Evolutionary conservation across 805 yeast species (phyloP), one percentile per base, ranked within the genome.

Genomic region (Starmera dryadoides): DNA sequence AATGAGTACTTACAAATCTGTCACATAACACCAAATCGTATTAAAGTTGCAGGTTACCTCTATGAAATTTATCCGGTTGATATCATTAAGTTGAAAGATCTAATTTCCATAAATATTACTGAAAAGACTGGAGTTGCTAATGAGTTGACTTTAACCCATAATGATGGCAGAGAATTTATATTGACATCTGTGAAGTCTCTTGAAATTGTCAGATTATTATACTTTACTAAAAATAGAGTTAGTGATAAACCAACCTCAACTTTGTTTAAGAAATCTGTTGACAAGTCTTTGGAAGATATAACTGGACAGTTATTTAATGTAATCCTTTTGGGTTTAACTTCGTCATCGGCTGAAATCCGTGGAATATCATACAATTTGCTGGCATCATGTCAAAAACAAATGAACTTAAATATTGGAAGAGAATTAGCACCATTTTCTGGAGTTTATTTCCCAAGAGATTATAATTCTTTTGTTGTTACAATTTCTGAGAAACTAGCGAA

Each of bases 171-270:
- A 15, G 58, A 53, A 16, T 42, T 75, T 23, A 62, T 71, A n/a
- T 52, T 77, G 34, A 52, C 71, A 9, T 70, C 79, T 22, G 55
- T 69, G 2, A 76, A 75, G 48, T 71, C 67, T 45, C 53, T 73
- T 39, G 91, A 83, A 48, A 80, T 84, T n/a, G 71, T 84, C 60
- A 66, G 88, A 47, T 73, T 82, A 44, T 56, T 84, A 31, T 80
- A 81, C 48, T 81, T 80, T 49, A 74, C 87, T 0, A 77, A 81
- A 39, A 77, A 78, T 16, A 69, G 75, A 51, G 59, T 66, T 20
- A 67, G 64, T 29, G 70, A 68, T 36, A 31, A 47, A 6, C 14
- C 42, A 6, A 30, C 43, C 16, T 34, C 43, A 21, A 42, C 43
- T 0, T n/a, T 35, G 10, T 22, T 40, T 8, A 40, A 43, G 4